Conservation (phyloP, 768 basidiomycete species). For the Tricholoma flavovirens region DNA sequence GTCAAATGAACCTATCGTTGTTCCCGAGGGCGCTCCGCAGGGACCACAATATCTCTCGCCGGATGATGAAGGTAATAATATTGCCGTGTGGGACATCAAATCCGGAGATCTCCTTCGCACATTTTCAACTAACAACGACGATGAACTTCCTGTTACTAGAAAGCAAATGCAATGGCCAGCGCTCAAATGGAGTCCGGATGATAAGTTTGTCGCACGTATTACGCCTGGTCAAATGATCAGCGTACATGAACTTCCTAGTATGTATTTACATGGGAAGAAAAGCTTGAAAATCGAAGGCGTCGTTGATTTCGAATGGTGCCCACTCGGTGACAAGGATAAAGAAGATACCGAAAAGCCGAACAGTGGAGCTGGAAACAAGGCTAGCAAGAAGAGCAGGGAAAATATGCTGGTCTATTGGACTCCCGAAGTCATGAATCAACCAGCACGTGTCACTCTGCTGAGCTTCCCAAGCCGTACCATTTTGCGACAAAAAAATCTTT, state of each 20-base stretch:
- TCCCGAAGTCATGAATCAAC: constrained; percentile 93
- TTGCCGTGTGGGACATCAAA: constrained; percentile 99
- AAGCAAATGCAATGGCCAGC: constrained; percentile 93
- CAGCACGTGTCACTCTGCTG: constrained; percentile 92
- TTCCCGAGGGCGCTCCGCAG: constrained; percentile 74
- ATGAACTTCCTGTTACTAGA: constrained; percentile 52
- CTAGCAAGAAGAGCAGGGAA: constrained; percentile 67
- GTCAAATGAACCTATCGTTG: constrained; percentile 90
- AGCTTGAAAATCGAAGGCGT: constrained; percentile 97
- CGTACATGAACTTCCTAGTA: constrained; percentile 90
- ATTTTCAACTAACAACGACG: constrained; percentile 64
- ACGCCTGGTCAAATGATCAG: constrained; percentile 92
- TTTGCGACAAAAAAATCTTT: constrained; percentile 92
- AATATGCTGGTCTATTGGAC: constrained; percentile 98
- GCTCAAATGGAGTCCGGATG: constrained; percentile 96
- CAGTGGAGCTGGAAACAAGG: constrained; percentile 30
- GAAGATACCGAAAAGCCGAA: constrained; percentile 60
- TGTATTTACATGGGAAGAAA: constrained; percentile 95
- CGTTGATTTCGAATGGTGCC: constrained; percentile 98
- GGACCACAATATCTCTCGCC: constrained; percentile 84
- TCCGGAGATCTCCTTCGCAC: constrained; percentile 89
- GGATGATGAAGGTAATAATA: constrained; percentile 93
- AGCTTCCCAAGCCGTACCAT: constrained; percentile 80
- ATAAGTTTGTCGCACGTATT: constrained; percentile 87
- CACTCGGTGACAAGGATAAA: constrained; percentile 82